phyloP scores from a whole-genome alignment of 2,329 filamentous ascomycete species.

The Ophiostoma populinum region DNA sequence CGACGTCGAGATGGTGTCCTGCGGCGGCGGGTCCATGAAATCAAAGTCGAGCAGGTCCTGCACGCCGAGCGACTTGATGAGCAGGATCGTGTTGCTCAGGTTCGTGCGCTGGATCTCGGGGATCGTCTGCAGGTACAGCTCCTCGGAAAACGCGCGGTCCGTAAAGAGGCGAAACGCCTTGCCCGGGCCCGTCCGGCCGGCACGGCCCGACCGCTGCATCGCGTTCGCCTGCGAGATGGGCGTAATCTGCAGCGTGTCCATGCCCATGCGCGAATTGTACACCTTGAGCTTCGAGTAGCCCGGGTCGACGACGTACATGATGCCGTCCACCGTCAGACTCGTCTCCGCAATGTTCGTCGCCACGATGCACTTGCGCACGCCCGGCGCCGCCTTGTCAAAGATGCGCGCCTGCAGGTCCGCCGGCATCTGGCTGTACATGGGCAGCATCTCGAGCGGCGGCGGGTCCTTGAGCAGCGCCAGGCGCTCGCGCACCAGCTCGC shows the following conservation, averaged over 20 bases:
- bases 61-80: constrained; percentile 87
- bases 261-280: constrained; percentile 97
- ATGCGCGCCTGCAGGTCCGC: constrained; percentile 96
- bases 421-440: constrained; percentile 99
- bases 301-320: constrained; percentile 96
- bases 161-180: constrained; percentile 92
- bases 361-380: constrained; percentile 92
- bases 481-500: constrained; percentile 77
- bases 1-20: constrained; percentile 93
- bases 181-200: constrained; percentile 84
- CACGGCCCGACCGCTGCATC: constrained; percentile 81
- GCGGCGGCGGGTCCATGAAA: constrained; percentile 96
- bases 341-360: constrained; percentile 98
- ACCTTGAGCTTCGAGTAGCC: constrained; percentile 97
- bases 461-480: constrained; percentile 83
- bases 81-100: constrained; percentile 80
- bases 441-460: constrained; percentile 82
- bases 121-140: constrained; percentile 91
- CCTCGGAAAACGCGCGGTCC: constrained; percentile 85
- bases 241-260: constrained; percentile 96
- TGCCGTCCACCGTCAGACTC: constrained; percentile 92
- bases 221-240: constrained; percentile 95
- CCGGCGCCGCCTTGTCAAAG: constrained; percentile 77
- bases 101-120: constrained; percentile 97
- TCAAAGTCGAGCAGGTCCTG: constrained; percentile 92